Evolutionary conservation across 495 filamentous ascomycete genomes (phyloP).

Genomic region (Opeltia flavorubescens): DNA sequence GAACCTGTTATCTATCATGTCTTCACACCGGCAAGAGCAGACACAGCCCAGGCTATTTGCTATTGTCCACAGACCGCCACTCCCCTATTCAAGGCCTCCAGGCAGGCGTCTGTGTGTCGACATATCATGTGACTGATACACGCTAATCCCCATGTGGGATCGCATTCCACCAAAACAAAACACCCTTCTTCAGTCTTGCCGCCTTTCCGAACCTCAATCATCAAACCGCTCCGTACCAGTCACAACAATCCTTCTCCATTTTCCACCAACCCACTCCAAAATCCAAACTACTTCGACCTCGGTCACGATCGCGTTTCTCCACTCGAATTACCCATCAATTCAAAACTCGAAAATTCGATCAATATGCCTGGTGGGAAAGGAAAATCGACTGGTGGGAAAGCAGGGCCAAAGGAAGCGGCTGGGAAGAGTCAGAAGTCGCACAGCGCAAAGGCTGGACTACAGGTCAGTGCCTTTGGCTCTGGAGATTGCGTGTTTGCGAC

Average conservation of each 20-base stretch:
- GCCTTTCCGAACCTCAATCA: constrained; percentile 8
- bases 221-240: neutral
- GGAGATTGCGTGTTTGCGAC: constrained; percentile 1
- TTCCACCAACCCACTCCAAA: neutral
- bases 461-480: constrained; percentile 51
- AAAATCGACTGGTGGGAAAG: constrained; percentile 92
- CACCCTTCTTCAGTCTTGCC: constrained; percentile 9
- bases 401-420: constrained; percentile 55
- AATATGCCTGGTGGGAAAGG: constrained; percentile 80
- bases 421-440: constrained; percentile 94
- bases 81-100: no score
- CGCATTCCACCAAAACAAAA: constrained; percentile 4
- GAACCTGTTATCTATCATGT: no score
- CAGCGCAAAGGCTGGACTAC: constrained; percentile 93
- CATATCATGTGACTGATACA: neutral
- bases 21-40: no score
- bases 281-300: neutral
- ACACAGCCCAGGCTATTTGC: no score
- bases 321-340: neutral
- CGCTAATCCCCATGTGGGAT: neutral
- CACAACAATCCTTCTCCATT: neutral
- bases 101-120: no score
- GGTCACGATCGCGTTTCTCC: constrained; percentile 2
- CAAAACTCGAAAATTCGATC: constrained; percentile 8
- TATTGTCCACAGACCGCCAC: no score